Evolutionary conservation across 2,329 filamentous ascomycete genomes (phyloP).

Genomic region (Phaeosphaeriaceae sp.): DNA sequence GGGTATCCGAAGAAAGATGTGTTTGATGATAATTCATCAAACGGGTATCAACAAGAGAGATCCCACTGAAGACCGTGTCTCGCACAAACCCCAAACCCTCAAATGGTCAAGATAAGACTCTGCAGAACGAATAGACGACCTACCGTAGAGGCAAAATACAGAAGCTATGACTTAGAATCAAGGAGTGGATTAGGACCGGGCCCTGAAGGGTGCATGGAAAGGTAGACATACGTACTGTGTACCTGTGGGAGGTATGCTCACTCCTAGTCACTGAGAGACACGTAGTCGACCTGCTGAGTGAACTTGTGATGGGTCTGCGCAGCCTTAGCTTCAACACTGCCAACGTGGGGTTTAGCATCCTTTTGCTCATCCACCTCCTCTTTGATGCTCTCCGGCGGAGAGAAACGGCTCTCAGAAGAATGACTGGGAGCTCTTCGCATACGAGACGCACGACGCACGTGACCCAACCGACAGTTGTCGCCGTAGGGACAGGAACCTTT

Average conservation of each 20-base stretch:
- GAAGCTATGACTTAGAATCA: slow-evolving; percentile 15
- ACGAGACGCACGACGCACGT: slow-evolving; percentile 66
- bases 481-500: slow-evolving; percentile 77
- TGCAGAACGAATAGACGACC: slow-evolving; percentile 18
- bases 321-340: neutral
- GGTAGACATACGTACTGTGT: slow-evolving; percentile 23
- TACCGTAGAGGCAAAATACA: slow-evolving; percentile 19
- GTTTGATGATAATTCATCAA: slow-evolving; percentile 17
- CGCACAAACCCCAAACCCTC: slow-evolving; percentile 10
- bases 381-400: slow-evolving; percentile 11
- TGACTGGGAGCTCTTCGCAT: slow-evolving; percentile 28
- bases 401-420: slow-evolving; percentile 15
- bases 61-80: slow-evolving; percentile 25
- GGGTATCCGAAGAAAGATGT: slow-evolving; percentile 13
- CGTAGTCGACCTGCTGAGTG: slow-evolving; percentile 40
- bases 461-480: slow-evolving; percentile 81
- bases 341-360: slow-evolving; percentile 3
- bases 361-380: slow-evolving; percentile 15
- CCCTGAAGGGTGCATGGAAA: neutral
- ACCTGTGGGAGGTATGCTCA: slow-evolving; percentile 13
- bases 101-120: slow-evolving; percentile 17
- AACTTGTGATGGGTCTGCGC: slow-evolving; percentile 25
- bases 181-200: slow-evolving; percentile 19
- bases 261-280: slow-evolving; percentile 30
- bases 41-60: slow-evolving; percentile 31